Percentiles rank a stretch among this genome's conserved stretches.
Conservation (phyloP, 2,329 filamentous ascomycete genomes). For the Exutisphaerella laricina region DNA sequence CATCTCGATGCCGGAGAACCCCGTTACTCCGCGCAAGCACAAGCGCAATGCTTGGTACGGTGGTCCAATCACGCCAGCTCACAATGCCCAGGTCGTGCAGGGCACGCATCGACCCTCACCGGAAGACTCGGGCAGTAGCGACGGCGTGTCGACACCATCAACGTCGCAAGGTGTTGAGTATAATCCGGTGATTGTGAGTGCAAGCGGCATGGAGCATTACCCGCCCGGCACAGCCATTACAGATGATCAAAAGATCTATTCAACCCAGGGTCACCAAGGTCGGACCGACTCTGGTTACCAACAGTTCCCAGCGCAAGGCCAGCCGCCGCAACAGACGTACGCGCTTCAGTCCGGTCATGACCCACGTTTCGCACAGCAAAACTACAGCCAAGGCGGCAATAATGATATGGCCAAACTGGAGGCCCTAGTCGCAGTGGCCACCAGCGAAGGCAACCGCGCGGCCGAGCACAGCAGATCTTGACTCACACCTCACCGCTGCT, state of each 20-base stretch:
- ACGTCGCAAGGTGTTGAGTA: slow-evolving; percentile 46
- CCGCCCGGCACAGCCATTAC: slow-evolving; percentile 34
- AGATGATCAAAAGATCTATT: slow-evolving; percentile 38
- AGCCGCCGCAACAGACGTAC: slow-evolving; percentile 27
- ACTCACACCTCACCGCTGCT: background rate
- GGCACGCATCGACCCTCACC: slow-evolving; percentile 47
- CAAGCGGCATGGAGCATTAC: slow-evolving; percentile 44
- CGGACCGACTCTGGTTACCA: slow-evolving; percentile 34
- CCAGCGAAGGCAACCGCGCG: slow-evolving; percentile 46
- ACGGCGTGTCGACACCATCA: slow-evolving; percentile 50
- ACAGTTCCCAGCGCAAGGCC: slow-evolving; percentile 23
- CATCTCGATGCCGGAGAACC: slow-evolving; percentile 35
- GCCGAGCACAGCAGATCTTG: slow-evolving; percentile 25
- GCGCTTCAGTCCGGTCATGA: slow-evolving; percentile 33
- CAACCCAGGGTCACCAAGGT: slow-evolving; percentile 25
- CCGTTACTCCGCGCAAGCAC: slow-evolving; percentile 51
- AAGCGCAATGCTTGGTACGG: slow-evolving; percentile 72
- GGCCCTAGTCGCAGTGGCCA: slow-evolving; percentile 60
- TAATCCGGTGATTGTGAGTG: slow-evolving; percentile 49
- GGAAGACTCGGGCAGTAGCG: slow-evolving; percentile 52
- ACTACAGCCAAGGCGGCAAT: slow-evolving; percentile 30
- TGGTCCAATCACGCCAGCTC: slow-evolving; percentile 37
- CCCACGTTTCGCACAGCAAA: slow-evolving; percentile 25
- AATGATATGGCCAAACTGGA: slow-evolving; percentile 53
- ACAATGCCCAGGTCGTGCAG: slow-evolving; percentile 15